Evolutionary conservation across 208 protist genomes (phyloP), one percentile per base, ranked within the genome.

Genomic region (Acanthamoeba castellanii): DNA sequence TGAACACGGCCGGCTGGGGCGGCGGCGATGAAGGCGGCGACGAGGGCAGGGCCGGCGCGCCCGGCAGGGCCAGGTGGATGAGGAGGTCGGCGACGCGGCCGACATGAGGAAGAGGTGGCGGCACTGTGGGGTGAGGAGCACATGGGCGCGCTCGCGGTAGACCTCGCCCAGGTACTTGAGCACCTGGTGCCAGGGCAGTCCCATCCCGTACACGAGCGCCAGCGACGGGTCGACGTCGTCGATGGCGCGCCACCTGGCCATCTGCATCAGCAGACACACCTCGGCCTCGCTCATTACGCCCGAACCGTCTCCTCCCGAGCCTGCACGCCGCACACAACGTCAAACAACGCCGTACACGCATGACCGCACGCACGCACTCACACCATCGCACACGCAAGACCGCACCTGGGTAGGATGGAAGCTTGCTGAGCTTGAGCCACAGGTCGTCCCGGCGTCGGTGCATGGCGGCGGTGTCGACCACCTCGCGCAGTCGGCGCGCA

Each of bases 141-240:
- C 68, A 8, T 42, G 68, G 25, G 68, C 13, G 27, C 78, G 34
- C 78, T 87, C 50, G 30, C 25, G 34, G 78, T 87, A 87, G 47
- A 87, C 78, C 68, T 89, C 82, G 57, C 82, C 45, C 47, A 89
- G 42, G 47, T 89, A 64, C 82, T 89, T 61, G 47, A 64, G 32
- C 5, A 89, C n/a, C 27, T 55, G 52, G 20, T 22, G 14, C 82
- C 82, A 89, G 25, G 82, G 50, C n/a, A 89, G 30, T 14, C 34
- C 30, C 82, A 89, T 89, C n/a, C 30, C 20, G 22, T 74, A 92
- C 27, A 92, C 11, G n/a, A 47, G 14, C 22, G 64, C 45, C 25
- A 92, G 61, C 34, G 87, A 92, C 27, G 87, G 87, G 30, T 92
- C 87, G 25, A 30, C 37, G 27, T 92, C 87, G 22, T 92, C 87